These are phyloP conservation scores for Tolypocladium album DNA, from an alignment of 2,329 filamentous ascomycete species.

Conservation along the genomic window DNA sequence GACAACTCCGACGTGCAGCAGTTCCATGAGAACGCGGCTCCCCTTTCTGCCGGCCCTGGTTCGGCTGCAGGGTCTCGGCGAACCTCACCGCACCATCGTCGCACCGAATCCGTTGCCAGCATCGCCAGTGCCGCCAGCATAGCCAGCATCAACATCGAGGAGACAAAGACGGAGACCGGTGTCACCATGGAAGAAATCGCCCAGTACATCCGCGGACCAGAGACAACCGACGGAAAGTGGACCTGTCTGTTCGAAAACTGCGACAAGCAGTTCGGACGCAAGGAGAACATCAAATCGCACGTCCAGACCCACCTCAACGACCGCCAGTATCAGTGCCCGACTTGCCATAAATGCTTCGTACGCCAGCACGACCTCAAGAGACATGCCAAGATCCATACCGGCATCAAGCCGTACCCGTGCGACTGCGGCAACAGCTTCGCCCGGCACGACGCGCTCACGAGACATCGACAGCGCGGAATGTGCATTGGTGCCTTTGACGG, in stretches of 20 bases:
- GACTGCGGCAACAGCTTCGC: slow-evolving; percentile 92
- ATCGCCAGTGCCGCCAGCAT: slow-evolving; percentile 48
- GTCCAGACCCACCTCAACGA: slow-evolving; percentile 97
- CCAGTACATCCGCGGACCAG: slow-evolving; percentile 62
- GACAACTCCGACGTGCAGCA: slow-evolving; percentile 30
- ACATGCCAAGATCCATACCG: slow-evolving; percentile 94
- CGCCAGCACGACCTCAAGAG: slow-evolving; percentile 95
- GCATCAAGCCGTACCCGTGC: slow-evolving; percentile 90
- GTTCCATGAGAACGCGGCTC: background rate
- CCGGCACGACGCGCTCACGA: slow-evolving; percentile 85
- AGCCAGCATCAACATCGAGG: slow-evolving; percentile 52
- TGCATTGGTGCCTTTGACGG: slow-evolving; percentile 92
- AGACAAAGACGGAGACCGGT: slow-evolving; percentile 65
- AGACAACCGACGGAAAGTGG: slow-evolving; percentile 67
- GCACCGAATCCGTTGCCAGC: slow-evolving; percentile 50
- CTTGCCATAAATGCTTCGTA: slow-evolving; percentile 92
- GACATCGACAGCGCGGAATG: slow-evolving; percentile 91
- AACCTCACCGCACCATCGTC: slow-evolving; percentile 30
- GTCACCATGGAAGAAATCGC: slow-evolving; percentile 79
- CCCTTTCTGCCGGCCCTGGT: slow-evolving; percentile 7
- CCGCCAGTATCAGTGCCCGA: slow-evolving; percentile 86
- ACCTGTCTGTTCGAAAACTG: slow-evolving; percentile 68
- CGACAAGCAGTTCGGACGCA: slow-evolving; percentile 84
- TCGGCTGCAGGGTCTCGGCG: slow-evolving; percentile 10
- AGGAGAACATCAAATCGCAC: slow-evolving; percentile 98